phyloP scores from a whole-genome alignment of 805 yeast species.

The Isabelozyma heimii region DNA sequence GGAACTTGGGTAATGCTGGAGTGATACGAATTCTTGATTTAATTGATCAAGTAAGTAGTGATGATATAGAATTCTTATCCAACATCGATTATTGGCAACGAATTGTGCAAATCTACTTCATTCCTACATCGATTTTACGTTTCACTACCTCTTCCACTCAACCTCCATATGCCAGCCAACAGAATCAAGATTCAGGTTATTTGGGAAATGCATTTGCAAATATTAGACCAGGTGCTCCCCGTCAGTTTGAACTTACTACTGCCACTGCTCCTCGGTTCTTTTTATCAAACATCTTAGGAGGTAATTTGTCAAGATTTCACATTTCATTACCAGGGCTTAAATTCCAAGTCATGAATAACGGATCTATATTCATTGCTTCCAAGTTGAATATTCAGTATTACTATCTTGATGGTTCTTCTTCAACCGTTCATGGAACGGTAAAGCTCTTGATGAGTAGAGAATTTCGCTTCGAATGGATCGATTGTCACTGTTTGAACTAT shows the following conservation, averaged over 20 bases:
- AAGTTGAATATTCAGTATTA: slow-evolving; percentile 26
- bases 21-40: slow-evolving; percentile 38
- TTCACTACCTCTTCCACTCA: slow-evolving; percentile 20
- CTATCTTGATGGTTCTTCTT: slow-evolving; percentile 69
- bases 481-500: slow-evolving; percentile 41
- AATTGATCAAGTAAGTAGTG: slow-evolving; percentile 36
- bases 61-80: slow-evolving; percentile 23
- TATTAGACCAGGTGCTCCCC: slow-evolving; percentile 35
- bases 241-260: slow-evolving; percentile 61
- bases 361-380: slow-evolving; percentile 33
- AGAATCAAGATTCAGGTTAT: background rate
- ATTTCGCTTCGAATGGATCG: slow-evolving; percentile 70
- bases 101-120: slow-evolving; percentile 28
- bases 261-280: slow-evolving; percentile 65
- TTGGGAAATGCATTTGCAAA: slow-evolving; percentile 14
- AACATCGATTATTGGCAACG: slow-evolving; percentile 37
- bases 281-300: slow-evolving; percentile 49
- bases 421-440: slow-evolving; percentile 58
- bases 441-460: slow-evolving; percentile 61
- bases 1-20: slow-evolving; percentile 43
- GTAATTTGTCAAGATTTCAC: slow-evolving; percentile 27
- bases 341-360: slow-evolving; percentile 40
- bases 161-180: background rate
- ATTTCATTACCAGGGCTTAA: slow-evolving; percentile 34
- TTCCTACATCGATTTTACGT: slow-evolving; percentile 28